Percentiles rank a stretch among this genome's conserved stretches.
Evolutionary conservation across 345 rosid species (phyloP).

Genomic region (Syzygium aqueum): DNA sequence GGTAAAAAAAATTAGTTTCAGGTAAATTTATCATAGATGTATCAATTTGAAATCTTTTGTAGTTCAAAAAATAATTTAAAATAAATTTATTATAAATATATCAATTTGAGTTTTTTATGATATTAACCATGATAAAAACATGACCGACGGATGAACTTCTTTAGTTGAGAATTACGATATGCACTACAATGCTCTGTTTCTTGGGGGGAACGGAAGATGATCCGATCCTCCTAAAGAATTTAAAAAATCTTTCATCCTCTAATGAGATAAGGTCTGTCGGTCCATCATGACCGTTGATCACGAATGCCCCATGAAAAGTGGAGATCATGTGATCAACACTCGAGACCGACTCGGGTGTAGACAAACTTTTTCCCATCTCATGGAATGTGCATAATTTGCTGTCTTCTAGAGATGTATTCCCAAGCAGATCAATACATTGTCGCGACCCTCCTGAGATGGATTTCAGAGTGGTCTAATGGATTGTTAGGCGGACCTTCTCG

Average conservation of each 20-base stretch:
- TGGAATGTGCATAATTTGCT: background rate
- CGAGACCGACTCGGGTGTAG: accelerated
- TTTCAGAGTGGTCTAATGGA: too few species aligned
- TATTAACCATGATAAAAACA: too few species aligned
- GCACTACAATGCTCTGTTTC: background rate
- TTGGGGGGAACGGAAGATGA: background rate
- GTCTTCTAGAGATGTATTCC: accelerated
- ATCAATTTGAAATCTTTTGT: too few species aligned
- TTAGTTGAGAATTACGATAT: too few species aligned
- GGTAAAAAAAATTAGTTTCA: too few species aligned
- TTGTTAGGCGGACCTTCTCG: background rate
- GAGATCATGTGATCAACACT: background rate
- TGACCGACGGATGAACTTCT: too few species aligned
- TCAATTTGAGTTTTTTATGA: too few species aligned
- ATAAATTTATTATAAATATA: too few species aligned
- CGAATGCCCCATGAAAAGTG: background rate
- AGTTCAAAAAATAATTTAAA: too few species aligned
- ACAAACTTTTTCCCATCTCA: background rate
- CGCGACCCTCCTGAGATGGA: background rate
- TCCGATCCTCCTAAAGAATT: background rate
- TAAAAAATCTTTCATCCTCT: background rate
- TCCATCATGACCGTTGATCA: background rate
- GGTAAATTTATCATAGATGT: too few species aligned
- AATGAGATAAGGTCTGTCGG: background rate
- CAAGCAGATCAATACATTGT: too few species aligned